Evolutionary conservation across 2,329 filamentous ascomycete genomes (phyloP), one percentile per base, ranked within the genome.

Genomic region (Pseudogymnoascus sp.): DNA sequence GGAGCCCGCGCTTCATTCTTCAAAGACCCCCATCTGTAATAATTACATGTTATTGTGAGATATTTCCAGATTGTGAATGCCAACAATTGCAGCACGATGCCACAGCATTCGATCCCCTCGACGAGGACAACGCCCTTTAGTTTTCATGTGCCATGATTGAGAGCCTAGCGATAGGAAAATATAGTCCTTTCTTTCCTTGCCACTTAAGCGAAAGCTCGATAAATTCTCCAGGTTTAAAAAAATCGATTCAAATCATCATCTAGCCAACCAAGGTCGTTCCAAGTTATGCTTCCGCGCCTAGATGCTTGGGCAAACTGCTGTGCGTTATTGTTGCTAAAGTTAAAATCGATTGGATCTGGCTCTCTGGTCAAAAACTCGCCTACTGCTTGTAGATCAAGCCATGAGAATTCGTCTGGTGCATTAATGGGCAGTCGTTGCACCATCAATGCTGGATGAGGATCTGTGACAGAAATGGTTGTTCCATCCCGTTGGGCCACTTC

Each of bases 301-400:
- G 43, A 48, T 48, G 21, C 13, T 23, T 48, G 43, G 10, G 43
- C 13, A 48, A 48, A 48, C 21, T 48, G 43, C 21, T 48, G 43
- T 25, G 14, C 43, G 21, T 23, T 23, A 23, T 48, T 48, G 43
- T 25, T 48, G 13, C 13, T 54, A 28, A 54, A 60, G 41, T 57
- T 76, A 60, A 75, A 48, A 25, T 48, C 43, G 25, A 48, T 48
- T 25, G 43, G 43, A n/a, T 48, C 43, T 48, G 43, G 76, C 61
- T 80, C 78, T 3, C 78, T 77, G 3, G 77, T 79, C 19, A 80
- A 81, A 69, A 83, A 85, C 66, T 86, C 83, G 0, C 83, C 83
- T 1, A 86, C 79, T 1, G 84, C 84, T 64, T 83, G 81, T 4
- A 87, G 74, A 69, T 86, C 83, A 1, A 85, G 77, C 84, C 84